These are phyloP conservation scores for Phytopythium chamaehyphon DNA, from an alignment of 352 stramenopile species.

Conservation along the genomic window DNA sequence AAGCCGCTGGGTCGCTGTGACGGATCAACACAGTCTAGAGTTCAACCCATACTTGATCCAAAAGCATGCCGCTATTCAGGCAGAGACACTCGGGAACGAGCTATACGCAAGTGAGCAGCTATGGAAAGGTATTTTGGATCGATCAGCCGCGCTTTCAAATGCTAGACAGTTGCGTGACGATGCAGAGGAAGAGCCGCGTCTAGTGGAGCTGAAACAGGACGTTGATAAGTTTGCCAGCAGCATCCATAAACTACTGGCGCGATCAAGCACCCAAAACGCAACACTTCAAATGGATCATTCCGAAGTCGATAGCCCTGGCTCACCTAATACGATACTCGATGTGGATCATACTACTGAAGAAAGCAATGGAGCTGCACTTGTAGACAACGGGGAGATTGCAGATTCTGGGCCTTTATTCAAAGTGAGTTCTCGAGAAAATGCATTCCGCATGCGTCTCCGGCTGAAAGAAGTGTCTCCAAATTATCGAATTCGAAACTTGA, in stretches of 20 bases:
- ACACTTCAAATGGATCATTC: not conserved
- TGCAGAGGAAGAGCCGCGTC: slow-evolving; percentile 30
- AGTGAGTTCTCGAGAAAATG: slow-evolving; percentile 65
- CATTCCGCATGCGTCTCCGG: slow-evolving; percentile 65
- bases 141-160: slow-evolving; percentile 26
- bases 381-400: not conserved
- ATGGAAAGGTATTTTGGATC: slow-evolving; percentile 53
- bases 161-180: slow-evolving; percentile 22
- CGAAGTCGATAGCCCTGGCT: not conserved
- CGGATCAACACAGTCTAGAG: slow-evolving; percentile 37
- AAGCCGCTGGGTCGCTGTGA: slow-evolving; percentile 33
- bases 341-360: not conserved
- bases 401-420: slow-evolving; percentile 40
- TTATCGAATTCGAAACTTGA: slow-evolving; percentile 64
- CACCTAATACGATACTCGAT: not conserved
- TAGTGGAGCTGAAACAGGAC: slow-evolving; percentile 63
- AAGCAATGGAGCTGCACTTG: not conserved
- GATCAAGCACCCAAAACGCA: slow-evolving; percentile 14
- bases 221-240: slow-evolving; percentile 74
- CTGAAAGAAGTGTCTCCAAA: slow-evolving; percentile 64
- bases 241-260: slow-evolving; percentile 63
- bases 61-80: slow-evolving; percentile 42
- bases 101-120: slow-evolving; percentile 41
- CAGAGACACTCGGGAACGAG: slow-evolving; percentile 46
- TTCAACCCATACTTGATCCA: slow-evolving; percentile 76